These are phyloP conservation scores for Circinella umbellata DNA, from an alignment of 371 early-diverging fungal genomes.

Conservation along the genomic window DNA sequence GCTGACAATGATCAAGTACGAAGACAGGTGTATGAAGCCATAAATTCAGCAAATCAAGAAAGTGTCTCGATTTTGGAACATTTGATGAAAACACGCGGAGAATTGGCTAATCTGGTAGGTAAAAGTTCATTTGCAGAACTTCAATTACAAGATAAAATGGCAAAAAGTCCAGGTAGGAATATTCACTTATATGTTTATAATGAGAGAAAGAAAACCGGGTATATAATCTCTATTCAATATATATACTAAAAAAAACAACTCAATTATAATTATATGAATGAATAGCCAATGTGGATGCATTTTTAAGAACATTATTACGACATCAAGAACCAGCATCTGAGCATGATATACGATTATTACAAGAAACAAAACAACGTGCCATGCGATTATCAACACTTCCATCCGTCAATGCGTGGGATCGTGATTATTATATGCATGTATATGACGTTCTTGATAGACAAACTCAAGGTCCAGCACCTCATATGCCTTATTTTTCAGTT, in stretches of 20 bases:
- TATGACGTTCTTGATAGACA: conserved; percentile 36
- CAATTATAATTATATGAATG: not conserved
- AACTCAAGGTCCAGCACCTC: conserved; percentile 18
- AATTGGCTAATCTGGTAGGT: conserved; percentile 82
- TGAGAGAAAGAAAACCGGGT: not conserved
- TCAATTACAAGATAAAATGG: conserved; percentile 93
- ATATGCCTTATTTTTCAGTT: conserved; percentile 77
- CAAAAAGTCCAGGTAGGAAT: conserved; percentile 72
- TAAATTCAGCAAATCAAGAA: conserved; percentile 70
- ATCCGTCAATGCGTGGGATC: conserved; percentile 82
- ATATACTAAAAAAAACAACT: not conserved
- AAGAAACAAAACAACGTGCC: conserved; percentile 45
- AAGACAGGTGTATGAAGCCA: conserved; percentile 71
- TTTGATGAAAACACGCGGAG: conserved; percentile 73
- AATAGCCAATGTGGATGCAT: conserved; percentile 80
- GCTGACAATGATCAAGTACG: conserved; percentile 69
- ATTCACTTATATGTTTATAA: not conserved
- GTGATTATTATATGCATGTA: conserved; percentile 69
- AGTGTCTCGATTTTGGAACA: conserved; percentile 74
- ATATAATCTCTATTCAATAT: not conserved
- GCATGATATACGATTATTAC: conserved; percentile 53
- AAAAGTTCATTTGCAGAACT: conserved; percentile 81
- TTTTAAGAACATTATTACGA: conserved; percentile 71
- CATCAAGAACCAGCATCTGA: conserved; percentile 57
- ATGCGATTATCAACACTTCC: conserved; percentile 27